Conservation (phyloP, 352 stramenopile genomes). For the Globisporangium emineosum region DNA sequence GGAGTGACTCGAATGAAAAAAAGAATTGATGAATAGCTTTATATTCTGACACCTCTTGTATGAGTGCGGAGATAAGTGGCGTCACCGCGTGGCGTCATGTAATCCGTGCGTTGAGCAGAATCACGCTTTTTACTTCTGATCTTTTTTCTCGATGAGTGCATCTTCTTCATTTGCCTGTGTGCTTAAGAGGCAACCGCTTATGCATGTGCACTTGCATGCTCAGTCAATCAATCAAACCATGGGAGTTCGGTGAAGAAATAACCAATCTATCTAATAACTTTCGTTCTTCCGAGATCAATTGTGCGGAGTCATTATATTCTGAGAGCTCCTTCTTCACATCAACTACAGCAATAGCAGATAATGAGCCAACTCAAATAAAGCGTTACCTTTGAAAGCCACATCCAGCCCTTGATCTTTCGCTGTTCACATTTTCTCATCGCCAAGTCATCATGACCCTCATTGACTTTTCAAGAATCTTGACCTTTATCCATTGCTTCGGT, state of each 20-base stretch:
- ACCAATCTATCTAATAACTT: constrained; percentile 79
- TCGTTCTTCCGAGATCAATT: constrained; percentile 79
- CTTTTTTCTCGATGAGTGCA: constrained; percentile 16
- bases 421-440: too few species aligned
- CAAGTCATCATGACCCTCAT: too few species aligned
- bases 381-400: too few species aligned
- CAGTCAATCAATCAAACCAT: not conserved
- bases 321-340: constrained; percentile 10
- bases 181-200: too few species aligned
- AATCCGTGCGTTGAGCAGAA: constrained; percentile 72
- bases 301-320: constrained; percentile 20
- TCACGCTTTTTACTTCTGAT: constrained; percentile 73
- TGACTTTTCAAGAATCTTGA: too few species aligned
- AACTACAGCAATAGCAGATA: not conserved
- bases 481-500: too few species aligned
- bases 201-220: not conserved
- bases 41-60: constrained; percentile 91
- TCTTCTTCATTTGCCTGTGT: too few species aligned
- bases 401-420: too few species aligned
- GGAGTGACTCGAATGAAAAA: not conserved
- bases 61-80: constrained; percentile 60
- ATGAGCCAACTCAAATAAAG: not conserved
- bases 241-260: constrained; percentile 70
- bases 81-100: constrained; percentile 57
- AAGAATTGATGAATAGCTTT: constrained; percentile 87